phyloP scores from a whole-genome alignment of 1,284 basidiomycete genomes.

The Stygiomarasmius scandens region DNA sequence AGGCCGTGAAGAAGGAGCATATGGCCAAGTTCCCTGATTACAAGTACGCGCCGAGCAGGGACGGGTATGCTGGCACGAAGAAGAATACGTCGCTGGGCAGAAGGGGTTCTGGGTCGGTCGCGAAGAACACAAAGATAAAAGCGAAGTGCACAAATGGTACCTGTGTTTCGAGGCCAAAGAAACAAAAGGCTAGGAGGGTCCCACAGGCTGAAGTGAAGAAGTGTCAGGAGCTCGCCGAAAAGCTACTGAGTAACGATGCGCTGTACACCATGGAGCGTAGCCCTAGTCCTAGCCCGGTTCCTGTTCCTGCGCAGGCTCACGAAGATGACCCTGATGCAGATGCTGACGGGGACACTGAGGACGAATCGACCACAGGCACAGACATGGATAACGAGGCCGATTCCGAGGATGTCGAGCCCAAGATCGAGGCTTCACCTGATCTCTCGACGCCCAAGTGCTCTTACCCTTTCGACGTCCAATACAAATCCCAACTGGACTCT shows the following conservation, averaged over 20 bases:
- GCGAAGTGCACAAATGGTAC: no score
- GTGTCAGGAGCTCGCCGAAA: no score
- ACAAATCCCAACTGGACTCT: neutral
- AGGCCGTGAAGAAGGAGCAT: conserved; percentile 50
- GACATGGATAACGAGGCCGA: neutral
- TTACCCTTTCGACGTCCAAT: neutral
- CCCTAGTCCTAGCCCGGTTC: no score
- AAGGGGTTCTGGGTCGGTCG: neutral
- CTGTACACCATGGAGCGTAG: no score
- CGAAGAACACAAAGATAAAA: neutral
- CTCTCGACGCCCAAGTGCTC: neutral
- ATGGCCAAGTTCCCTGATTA: conserved; percentile 55
- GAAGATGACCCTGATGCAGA: no score
- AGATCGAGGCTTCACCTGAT: neutral
- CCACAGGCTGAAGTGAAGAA: neutral
- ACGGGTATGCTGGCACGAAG: neutral
- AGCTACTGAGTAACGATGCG: no score
- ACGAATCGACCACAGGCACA: no score
- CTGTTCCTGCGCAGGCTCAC: no score
- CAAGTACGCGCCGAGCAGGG: conserved; percentile 48
- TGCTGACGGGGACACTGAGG: no score
- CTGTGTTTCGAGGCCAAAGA: no score
- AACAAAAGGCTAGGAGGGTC: no score
- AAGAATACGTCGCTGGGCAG: neutral
- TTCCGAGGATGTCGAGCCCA: neutral